phyloP scores from a whole-genome alignment of 495 filamentous ascomycete species.

The Talaromyces trachyspermus region DNA sequence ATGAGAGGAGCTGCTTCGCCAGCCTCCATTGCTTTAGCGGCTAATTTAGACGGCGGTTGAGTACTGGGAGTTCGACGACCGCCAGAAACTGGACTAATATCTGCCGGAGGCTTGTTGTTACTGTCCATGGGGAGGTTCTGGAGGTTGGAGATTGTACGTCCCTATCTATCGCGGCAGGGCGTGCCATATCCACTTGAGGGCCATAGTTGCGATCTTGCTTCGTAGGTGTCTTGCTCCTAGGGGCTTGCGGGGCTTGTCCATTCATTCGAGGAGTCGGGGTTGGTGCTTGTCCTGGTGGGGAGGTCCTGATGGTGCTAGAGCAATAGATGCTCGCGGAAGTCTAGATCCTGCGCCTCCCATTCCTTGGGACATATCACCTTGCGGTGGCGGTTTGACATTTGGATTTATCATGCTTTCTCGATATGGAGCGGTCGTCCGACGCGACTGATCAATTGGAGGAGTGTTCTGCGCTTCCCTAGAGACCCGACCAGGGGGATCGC shows the following conservation, averaged over 20 bases:
- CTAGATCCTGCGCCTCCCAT: constrained; percentile 46
- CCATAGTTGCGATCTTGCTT: constrained; percentile 42
- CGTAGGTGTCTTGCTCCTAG: constrained; percentile 53
- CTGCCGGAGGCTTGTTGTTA: constrained; percentile 15
- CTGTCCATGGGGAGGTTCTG: constrained; percentile 43
- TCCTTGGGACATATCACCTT: constrained; percentile 23
- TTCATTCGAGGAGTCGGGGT: constrained; percentile 63
- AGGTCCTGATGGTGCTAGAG: constrained; percentile 69
- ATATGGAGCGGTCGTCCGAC: constrained; percentile 39
- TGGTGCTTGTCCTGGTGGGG: constrained; percentile 79
- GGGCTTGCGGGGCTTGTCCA: constrained; percentile 32
- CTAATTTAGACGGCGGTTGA: constrained; percentile 33
- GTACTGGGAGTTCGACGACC: constrained; percentile 57
- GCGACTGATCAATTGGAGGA: constrained; percentile 45
- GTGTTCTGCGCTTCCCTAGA: constrained; percentile 59
- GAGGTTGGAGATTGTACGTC: constrained; percentile 49
- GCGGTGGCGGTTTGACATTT: constrained; percentile 23
- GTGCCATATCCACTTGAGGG: constrained; percentile 44
- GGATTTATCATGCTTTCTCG: constrained; percentile 48
- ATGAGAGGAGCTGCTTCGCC: constrained; percentile 42
- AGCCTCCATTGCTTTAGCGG: constrained; percentile 42
- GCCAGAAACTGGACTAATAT: constrained; percentile 37
- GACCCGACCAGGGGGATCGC: constrained; percentile 30
- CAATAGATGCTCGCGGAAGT: constrained; percentile 61
- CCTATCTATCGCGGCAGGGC: constrained; percentile 36